Base-by-base conservation (phyloP, 192 early-diverging fungal genomes). In the Coemansia sp. region DNA sequence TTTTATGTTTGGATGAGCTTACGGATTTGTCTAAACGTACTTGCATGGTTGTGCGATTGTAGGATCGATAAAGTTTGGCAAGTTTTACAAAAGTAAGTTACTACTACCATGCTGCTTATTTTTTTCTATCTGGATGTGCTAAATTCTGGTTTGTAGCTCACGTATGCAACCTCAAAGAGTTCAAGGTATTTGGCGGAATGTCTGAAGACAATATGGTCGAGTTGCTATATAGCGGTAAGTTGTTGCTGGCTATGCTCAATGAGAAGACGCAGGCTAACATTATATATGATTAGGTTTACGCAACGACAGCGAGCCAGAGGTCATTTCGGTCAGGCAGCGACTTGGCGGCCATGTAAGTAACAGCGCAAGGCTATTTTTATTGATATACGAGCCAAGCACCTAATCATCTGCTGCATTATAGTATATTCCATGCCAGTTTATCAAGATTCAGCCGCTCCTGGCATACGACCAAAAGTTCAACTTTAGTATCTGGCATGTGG, bases 81-180 rank as follows among this genome's bases (percentile, higher is more conserved):
- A 98, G 69, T 97, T 87, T 64, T 88, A 76, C 64, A 76, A 76
- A 55, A 75, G 71, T 75, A 75, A 75, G 71, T 67, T 37, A 8
- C 23, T 26, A 26, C n/a, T n/a, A n/a, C n/a, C 4, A 26, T 26
- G 23, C 23, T 26, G 23, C 23, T 3, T 26, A 26, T 26, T 26
- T 26, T 3, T 26, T 26, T 26, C 1, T 26, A 26, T 1, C 4
- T 26, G 23, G 4, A 26, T 26, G 4, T 40, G 3, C 18, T 53
- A 26, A 11, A 15, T 41, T 7, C 10, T 20, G 2, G 28, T 16
- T 30, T 63, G 44, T 76, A 76, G 71, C 62, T 3, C 96, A 98
- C 61, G 90, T 97, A 41, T 97, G 94, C 71, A 98, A 98, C 64
- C 70, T 98, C 20, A 96, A 93, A 50, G 92, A 97, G 76, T 97